Conservation (phyloP, 106 monocot species). For the Triglochin maritima region DNA sequence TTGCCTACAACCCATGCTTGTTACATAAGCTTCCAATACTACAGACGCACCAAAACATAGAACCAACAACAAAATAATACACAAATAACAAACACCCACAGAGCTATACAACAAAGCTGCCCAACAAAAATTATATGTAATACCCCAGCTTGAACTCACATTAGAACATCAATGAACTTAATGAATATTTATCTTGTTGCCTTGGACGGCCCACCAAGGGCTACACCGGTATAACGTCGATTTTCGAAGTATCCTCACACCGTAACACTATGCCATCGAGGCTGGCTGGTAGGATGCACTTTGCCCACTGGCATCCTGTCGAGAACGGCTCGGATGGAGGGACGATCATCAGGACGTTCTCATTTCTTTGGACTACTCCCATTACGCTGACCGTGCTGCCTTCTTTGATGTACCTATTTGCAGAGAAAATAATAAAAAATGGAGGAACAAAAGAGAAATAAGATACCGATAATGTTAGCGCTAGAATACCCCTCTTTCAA, state of each 20-base stretch:
- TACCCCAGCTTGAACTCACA: too few species aligned
- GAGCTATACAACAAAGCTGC: too few species aligned
- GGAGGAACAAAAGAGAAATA: background rate
- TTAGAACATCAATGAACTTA: too few species aligned
- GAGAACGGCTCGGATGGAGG: conserved; percentile 45
- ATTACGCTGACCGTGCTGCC: conserved; percentile 62
- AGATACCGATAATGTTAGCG: background rate
- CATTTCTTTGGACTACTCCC: conserved; percentile 51
- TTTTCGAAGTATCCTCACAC: conserved; percentile 46
- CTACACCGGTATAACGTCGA: conserved; percentile 44
- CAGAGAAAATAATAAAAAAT: background rate
- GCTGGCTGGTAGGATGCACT: conserved; percentile 38
- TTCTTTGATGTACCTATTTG: conserved; percentile 43
- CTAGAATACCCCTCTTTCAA: conserved; percentile 64
- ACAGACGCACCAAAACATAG: too few species aligned
- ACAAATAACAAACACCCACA: too few species aligned
- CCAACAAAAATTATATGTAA: too few species aligned
- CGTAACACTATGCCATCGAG: conserved; percentile 38
- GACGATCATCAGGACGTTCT: conserved; percentile 54
- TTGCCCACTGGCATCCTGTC: conserved; percentile 55
- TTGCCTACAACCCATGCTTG: too few species aligned
- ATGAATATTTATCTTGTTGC: too few species aligned
- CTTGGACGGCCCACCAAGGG: too few species aligned
- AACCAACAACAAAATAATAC: too few species aligned
- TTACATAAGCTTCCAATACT: too few species aligned